Evolutionary conservation across 139 green algal genomes (phyloP), one percentile per base, ranked within the genome.

Genomic region (Edaphochlamys debaryana): DNA sequence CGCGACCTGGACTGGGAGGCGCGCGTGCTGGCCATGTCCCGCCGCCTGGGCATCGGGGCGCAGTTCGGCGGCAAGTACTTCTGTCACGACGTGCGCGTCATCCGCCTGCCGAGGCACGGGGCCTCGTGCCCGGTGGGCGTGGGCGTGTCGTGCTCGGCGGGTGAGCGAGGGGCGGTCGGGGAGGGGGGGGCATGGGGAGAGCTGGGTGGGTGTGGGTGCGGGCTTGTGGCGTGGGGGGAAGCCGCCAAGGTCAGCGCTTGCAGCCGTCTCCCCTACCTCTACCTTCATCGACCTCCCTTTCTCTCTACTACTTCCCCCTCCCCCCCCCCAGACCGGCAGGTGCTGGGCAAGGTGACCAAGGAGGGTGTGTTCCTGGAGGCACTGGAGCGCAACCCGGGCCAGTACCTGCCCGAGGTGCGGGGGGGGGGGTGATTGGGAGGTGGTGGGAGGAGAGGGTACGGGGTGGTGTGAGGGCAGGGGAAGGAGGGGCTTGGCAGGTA

Each of bases 61-160:
- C 67, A 83, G 56, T 80, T 87, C 63, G 73, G 79, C 54, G 79
- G 87, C 84, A 91, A 91, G 84, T 91, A 91, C 84, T 91, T 91
- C 48, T 91, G 87, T 84, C 87, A 91, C 79, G 87, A 91, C 41
- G 87, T 91, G 63, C 68, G 84, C 1, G 87, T 91, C 62, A 86
- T 91, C 42, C 79, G 87, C 25, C 76, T 91, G 79, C 87, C 87
- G 1, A 74, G 87, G 1, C 87, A 91, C 41, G 87, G 87, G 0
- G 87, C 87, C 30, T 88, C 79, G 15, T 91, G 87, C 84, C 87
- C 87, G 2, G 84, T 91, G 30, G 84, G 84, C 36, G 69, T 91
- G 17, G 87, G 84, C n/a, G 87, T 91, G 19, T 91, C 87, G 0
- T 91, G 87, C 83, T 91, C 87, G 58, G 87, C 87, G 29, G 87